Conservation (phyloP, 208 protist species). For the Acanthamoeba triangularis region DNA sequence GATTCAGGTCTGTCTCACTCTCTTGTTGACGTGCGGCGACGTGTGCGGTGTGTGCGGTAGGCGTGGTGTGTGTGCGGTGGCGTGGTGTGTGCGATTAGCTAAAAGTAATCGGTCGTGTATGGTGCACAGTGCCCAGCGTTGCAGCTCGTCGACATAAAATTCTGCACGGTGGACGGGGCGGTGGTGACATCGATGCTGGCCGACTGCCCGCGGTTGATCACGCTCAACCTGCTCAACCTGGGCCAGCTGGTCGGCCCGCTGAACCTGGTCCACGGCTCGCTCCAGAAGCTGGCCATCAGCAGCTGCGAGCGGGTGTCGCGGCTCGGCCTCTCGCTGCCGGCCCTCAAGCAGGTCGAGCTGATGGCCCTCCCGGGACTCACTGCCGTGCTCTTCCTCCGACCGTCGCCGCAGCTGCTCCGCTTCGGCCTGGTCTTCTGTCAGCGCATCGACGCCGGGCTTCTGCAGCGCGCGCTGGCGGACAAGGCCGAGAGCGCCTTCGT, state of each 20-base stretch:
- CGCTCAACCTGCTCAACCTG: conserved; percentile 33
- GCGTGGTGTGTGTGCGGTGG: background rate
- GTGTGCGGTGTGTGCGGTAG: background rate
- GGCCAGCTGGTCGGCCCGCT: conserved; percentile 9
- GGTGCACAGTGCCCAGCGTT: conserved; percentile 17
- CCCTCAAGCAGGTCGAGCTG: conserved; percentile 41
- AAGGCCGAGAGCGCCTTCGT: background rate
- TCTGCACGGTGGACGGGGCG: background rate
- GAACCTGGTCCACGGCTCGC: background rate
- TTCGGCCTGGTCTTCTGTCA: conserved; percentile 34
- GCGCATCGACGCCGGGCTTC: background rate
- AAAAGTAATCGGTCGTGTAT: too few species aligned
- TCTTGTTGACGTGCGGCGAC: too few species aligned
- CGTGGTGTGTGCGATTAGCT: too few species aligned
- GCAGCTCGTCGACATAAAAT: conserved; percentile 44
- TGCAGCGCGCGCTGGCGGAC: background rate
- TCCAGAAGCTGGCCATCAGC: conserved; percentile 46
- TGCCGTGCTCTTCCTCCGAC: background rate
- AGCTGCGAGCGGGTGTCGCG: conserved; percentile 20
- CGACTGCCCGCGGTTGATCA: conserved; percentile 50
- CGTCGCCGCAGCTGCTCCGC: background rate
- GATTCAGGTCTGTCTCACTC: background rate
- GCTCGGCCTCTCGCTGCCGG: background rate
- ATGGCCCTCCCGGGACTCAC: background rate
- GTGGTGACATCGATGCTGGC: conserved; percentile 12